Base-by-base conservation (phyloP, 2,329 filamentous ascomycete genomes). In the Paraconiothyrium sp. region DNA sequence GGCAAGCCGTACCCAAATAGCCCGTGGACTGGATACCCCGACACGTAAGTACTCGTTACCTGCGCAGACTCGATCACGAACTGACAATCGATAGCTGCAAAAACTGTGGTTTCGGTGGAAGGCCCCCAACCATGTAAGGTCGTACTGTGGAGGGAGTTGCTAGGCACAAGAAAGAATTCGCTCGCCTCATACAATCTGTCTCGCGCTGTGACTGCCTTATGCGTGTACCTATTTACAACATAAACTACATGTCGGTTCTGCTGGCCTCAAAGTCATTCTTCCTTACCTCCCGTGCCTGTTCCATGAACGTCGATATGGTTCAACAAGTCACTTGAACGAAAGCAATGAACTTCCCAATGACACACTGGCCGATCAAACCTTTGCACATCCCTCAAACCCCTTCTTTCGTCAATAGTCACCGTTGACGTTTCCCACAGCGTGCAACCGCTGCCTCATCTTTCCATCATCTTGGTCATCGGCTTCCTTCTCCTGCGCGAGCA, bases 1-100 rank as follows among this genome's bases (percentile, higher is more conserved):
- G 72, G 72, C 20, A 68, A 72, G 43, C 71, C 71, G 0, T 62
- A 68, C 4, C 67, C 69, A 1, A 65, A 64, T 32, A 71, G 67
- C 37, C 69, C 67, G 2, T 75, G 71, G 68, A 55, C 70, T 32
- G 73, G 74, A 16, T 76, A 73, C 44, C 73, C 73, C 1, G 70
- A 75, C 62, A 63, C 58, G 60, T 62, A 43, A 56, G 60, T 58
- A 14, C 14, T 46, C 9, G 14, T 8, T 4, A 3, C 1, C 2
- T 27, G 4, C 6, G 16, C 13, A 7, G 11, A 20, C 20, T 20
- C 20, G 34, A 22, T 43, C 16, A 41, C 4, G 8, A 16, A 27
- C 46, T 57, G 8, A 57, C 13, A 9, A 13, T 20, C 50, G 32
- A 9, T 41, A 68, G 63, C 13, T 71, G 71, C 60, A 52, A 44